Base-by-base conservation (phyloP, 306 rosid genomes). In the Urtica urens region DNA sequence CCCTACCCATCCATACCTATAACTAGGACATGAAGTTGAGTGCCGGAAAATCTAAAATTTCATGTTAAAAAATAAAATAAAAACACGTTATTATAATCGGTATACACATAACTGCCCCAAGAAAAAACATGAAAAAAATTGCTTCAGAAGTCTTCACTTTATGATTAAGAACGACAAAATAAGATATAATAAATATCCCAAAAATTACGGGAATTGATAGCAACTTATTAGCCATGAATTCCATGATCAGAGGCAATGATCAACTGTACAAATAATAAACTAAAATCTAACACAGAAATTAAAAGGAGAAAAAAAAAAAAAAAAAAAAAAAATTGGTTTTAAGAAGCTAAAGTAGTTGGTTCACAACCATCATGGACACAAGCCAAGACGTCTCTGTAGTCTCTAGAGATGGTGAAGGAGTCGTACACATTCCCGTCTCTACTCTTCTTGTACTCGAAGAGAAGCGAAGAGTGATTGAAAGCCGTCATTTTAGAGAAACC, bases 401-500 rank as follows among this genome's bases (percentile, higher is more conserved):
- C 73, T 46, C 95, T 81, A 10, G 76, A 75, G 35, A 81, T 58
- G 44, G 95, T 76, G 49, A 85, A 85, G 35, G 79, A 69, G 58
- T 85, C 93, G 1, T 78, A 73, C 38, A 78, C 78, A 1, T 73
- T 64, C 24, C 85, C 95, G 31, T 86, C 82, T 0, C 78, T 20
- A 69, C 85, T 86, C 55, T 65, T 85, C 82, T 76, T 86, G 77
- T 81, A 81, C 48, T 81, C 80, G n/a, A 73, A 76, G 10, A 73
- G 78, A 22, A 86, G 77, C 34, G 80, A 66, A 13, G 85, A 73
- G 68, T 73, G 82, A 47, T 81, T 69, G 64, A 76, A 81, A 39
- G 95, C 77, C 11, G 95, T 86, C 67, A 78, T 23, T 69, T 86
- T 86, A 10, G 64, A 87, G 68, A 81, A 78, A 6, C 87, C 85